These are phyloP conservation scores for Lenzites betulinus DNA, from an alignment of 768 basidiomycete species.

Conservation along the genomic window DNA sequence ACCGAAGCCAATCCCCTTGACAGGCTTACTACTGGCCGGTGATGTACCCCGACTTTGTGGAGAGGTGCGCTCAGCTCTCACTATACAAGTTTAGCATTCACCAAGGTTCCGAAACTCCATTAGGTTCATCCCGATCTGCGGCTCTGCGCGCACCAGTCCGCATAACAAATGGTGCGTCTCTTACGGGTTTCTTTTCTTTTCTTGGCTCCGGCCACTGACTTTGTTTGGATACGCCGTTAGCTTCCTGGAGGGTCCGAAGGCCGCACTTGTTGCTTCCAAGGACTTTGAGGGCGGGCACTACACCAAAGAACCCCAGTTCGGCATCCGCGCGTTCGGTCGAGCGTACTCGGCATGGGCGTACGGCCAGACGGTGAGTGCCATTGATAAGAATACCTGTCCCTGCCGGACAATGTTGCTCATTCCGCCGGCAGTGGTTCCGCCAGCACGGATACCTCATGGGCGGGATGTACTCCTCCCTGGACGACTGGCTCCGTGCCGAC, in stretches of 20 bases:
- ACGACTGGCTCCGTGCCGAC: conserved; percentile 51
- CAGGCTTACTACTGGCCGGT: conserved; percentile 61
- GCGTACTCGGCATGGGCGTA: conserved; percentile 63
- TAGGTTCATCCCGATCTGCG: conserved; percentile 54
- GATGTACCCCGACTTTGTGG: conserved; percentile 55
- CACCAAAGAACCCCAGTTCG: conserved; percentile 45
- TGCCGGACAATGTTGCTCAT: neutral
- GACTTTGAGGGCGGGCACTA: conserved; percentile 60
- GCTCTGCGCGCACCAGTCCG: conserved; percentile 55
- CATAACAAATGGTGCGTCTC: conserved; percentile 52
- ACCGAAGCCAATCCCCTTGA: neutral
- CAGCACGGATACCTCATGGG: conserved; percentile 45
- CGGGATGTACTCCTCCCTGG: conserved; percentile 49
- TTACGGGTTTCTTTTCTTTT: neutral
- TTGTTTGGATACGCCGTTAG: conserved; percentile 29
- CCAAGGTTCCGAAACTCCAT: neutral
- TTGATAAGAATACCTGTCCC: neutral
- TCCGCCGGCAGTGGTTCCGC: conserved; percentile 51
- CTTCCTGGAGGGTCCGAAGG: conserved; percentile 61
- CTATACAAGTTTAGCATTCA: neutral
- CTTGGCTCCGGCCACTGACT: neutral
- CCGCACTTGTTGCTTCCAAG: conserved; percentile 53
- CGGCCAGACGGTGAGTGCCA: conserved; percentile 48
- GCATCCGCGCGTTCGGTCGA: conserved; percentile 56
- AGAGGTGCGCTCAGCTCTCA: conserved; percentile 37